A percentile compares a stretch with the other conserved stretches of the same genome.
Evolutionary conservation across 1,139 yeast species (phyloP).

Genomic region (Geotrichum cucujoidarum): DNA sequence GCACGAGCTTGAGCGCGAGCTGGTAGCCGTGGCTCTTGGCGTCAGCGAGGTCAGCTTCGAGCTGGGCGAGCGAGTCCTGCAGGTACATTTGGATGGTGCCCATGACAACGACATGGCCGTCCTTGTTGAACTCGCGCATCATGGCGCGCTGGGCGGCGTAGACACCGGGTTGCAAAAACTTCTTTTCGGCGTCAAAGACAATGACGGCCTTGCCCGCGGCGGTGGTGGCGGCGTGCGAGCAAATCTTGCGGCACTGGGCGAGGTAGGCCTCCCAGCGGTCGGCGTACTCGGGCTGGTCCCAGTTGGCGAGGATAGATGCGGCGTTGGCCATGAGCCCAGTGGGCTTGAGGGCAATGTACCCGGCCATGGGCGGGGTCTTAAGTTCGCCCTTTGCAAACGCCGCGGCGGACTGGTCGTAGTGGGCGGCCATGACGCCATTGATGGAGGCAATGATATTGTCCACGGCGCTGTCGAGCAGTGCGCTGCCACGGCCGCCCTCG

Average conservation of each 20-base stretch:
- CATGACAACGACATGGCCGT: conserved; percentile 59
- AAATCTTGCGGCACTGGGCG: conserved; percentile 59
- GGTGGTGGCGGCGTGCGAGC: conserved; percentile 60
- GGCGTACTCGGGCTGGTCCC: conserved; percentile 49
- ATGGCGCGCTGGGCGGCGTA: conserved; percentile 83
- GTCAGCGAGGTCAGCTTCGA: conserved; percentile 57
- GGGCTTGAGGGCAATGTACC: conserved; percentile 75
- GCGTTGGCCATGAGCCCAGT: conserved; percentile 83
- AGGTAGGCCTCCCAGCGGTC: conserved; percentile 57
- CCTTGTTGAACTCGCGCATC: conserved; percentile 66
- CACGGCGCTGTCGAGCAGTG: conserved; percentile 55
- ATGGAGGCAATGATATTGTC: conserved; percentile 63
- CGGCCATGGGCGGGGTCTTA: conserved; percentile 33
- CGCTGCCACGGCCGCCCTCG: conserved; percentile 51
- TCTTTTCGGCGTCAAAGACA: conserved; percentile 90
- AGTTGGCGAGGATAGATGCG: conserved; percentile 64
- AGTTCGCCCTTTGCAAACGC: conserved; percentile 48
- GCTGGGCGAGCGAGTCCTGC: conserved; percentile 59
- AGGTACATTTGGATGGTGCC: conserved; percentile 95
- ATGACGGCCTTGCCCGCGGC: conserved; percentile 78
- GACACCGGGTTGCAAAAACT: conserved; percentile 83
- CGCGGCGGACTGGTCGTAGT: conserved; percentile 46
- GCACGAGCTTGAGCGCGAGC: conserved; percentile 85
- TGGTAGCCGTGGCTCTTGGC: conserved; percentile 61
- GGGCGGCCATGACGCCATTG: conserved; percentile 66